phyloP scores from a whole-genome alignment of 371 early-diverging fungal species.

The Syncephalastrum racemosum region DNA sequence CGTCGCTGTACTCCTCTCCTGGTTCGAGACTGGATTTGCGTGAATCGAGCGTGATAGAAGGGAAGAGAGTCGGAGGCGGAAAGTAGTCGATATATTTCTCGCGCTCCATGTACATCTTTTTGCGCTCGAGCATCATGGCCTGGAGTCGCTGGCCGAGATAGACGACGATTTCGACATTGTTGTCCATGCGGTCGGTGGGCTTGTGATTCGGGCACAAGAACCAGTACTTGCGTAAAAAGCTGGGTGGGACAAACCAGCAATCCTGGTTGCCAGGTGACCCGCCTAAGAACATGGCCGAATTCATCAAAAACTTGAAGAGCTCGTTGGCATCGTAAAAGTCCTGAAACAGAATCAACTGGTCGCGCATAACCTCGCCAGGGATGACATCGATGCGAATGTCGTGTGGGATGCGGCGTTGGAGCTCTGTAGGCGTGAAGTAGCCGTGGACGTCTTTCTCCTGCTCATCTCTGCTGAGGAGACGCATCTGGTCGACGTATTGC shows the following conservation, averaged over 20 bases:
- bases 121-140: slow-evolving; percentile 23
- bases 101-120: slow-evolving; percentile 37
- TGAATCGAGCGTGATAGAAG: background rate
- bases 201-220: slow-evolving; percentile 39
- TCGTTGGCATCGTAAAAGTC: slow-evolving; percentile 47
- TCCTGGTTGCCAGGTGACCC: slow-evolving; percentile 42
- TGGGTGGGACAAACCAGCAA: slow-evolving; percentile 41
- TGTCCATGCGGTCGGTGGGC: slow-evolving; percentile 28
- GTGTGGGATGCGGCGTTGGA: slow-evolving; percentile 43
- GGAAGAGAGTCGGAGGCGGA: slow-evolving; percentile 13
- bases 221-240: slow-evolving; percentile 37
- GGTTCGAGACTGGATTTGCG: too few species aligned
- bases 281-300: slow-evolving; percentile 38
- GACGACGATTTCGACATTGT: slow-evolving; percentile 29
- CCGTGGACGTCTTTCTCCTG: background rate
- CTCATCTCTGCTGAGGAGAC: slow-evolving; percentile 5
- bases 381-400: slow-evolving; percentile 47
- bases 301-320: slow-evolving; percentile 33
- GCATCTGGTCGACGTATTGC: slow-evolving; percentile 30
- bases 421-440: slow-evolving; percentile 26
- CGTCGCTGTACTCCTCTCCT: slow-evolving; percentile 1
- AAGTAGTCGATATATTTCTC: slow-evolving; percentile 30
- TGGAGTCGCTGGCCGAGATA: slow-evolving; percentile 27
- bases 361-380: slow-evolving; percentile 47
- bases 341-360: slow-evolving; percentile 47